These are phyloP conservation scores for Mucor sp. DNA, from an alignment of 371 early-diverging fungal genomes.

Conservation along the genomic window DNA sequence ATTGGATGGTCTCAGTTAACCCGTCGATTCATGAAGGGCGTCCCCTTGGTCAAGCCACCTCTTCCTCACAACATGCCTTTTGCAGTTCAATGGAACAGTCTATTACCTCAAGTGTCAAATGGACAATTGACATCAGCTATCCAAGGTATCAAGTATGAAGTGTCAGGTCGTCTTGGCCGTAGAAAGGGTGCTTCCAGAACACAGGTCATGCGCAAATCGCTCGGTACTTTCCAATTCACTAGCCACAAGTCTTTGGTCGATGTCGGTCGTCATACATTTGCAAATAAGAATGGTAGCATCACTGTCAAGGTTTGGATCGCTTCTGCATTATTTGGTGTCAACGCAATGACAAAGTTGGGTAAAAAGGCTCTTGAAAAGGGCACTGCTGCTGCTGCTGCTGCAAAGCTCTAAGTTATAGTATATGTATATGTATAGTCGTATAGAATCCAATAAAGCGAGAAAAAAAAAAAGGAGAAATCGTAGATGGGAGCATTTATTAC, in stretches of 20 bases:
- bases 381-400: constrained; percentile 22
- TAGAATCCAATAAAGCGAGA: background rate
- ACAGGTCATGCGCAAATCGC: constrained; percentile 45
- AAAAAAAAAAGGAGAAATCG: too few relatives aligned
- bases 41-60: constrained; percentile 54
- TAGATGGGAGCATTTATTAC: background rate
- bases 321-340: constrained; percentile 52
- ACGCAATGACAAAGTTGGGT: constrained; percentile 38
- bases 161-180: constrained; percentile 52
- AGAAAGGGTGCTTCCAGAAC: constrained; percentile 50
- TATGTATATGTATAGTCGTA: background rate
- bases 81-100: constrained; percentile 48
- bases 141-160: constrained; percentile 55
- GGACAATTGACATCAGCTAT: constrained; percentile 50
- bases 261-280: constrained; percentile 55
- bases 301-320: constrained; percentile 60
- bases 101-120: constrained; percentile 48
- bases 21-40: constrained; percentile 45
- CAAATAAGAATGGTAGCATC: constrained; percentile 55
- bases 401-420: constrained; percentile 20
- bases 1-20: constrained; percentile 45
- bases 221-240: constrained; percentile 56
- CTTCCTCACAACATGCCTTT: constrained; percentile 52
- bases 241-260: constrained; percentile 51
- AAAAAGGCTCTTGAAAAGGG: constrained; percentile 32